Evolutionary conservation across 2,329 filamentous ascomycete genomes (phyloP).

Genomic region (Ophiostoma piceae): DNA sequence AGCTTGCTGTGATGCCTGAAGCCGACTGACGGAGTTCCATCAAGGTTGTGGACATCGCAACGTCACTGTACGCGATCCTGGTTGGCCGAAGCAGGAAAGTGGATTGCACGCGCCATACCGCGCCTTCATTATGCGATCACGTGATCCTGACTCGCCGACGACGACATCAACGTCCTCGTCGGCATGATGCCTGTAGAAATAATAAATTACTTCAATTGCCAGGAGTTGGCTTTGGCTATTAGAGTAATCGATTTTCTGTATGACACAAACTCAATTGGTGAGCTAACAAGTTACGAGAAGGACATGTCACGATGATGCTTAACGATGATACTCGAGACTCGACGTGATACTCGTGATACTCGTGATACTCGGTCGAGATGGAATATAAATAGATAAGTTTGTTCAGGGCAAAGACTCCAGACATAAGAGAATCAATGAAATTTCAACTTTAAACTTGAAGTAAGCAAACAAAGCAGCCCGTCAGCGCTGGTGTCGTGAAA

Average conservation of each 20-base stretch:
- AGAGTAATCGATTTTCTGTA: too few relatives aligned
- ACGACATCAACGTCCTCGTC: not conserved
- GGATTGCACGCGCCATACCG: slow-evolving; percentile 8
- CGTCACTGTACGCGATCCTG: not conserved
- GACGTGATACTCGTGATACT: not conserved
- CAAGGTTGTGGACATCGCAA: not conserved
- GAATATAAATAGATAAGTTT: too few relatives aligned
- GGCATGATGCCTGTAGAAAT: too few relatives aligned
- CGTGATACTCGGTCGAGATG: too few relatives aligned
- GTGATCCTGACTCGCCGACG: not conserved
- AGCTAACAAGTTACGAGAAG: too few relatives aligned
- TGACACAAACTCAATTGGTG: too few relatives aligned
- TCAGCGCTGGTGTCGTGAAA: not conserved
- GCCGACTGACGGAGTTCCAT: not conserved
- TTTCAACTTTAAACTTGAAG: not conserved
- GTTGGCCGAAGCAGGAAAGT: not conserved
- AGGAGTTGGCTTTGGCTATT: too few relatives aligned
- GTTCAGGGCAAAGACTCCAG: too few relatives aligned
- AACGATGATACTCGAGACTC: not conserved
- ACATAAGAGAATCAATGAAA: too few relatives aligned
- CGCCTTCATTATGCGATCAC: not conserved
- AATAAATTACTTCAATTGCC: too few relatives aligned
- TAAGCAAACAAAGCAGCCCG: not conserved
- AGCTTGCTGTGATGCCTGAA: not conserved
- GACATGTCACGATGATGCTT: not conserved